These are phyloP conservation scores for Penicillium sp. DNA, from an alignment of 2,329 filamentous ascomycete genomes.

Conservation along the genomic window DNA sequence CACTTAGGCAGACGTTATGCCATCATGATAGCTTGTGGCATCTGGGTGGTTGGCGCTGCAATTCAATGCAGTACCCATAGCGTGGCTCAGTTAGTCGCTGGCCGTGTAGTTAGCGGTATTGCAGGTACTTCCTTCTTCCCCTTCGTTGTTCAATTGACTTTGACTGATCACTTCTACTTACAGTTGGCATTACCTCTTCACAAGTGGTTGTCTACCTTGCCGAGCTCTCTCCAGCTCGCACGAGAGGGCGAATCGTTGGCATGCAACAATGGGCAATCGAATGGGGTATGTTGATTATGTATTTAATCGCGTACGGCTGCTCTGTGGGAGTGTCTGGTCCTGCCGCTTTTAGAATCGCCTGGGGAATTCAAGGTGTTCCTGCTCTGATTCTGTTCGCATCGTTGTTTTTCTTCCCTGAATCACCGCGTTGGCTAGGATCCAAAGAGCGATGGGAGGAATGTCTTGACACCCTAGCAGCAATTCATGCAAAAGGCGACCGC, in stretches of 20 bases:
- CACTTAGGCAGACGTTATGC: constrained; percentile 38
- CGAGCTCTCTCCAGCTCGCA: constrained; percentile 40
- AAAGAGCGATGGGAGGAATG: constrained; percentile 56
- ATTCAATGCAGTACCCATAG: constrained; percentile 30
- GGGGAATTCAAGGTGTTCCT: constrained; percentile 61
- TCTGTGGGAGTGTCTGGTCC: constrained; percentile 32
- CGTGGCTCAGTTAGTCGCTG: constrained; percentile 41
- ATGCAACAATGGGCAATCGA: constrained; percentile 45
- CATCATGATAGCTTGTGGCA: constrained; percentile 32
- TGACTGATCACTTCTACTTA: constrained; percentile 19
- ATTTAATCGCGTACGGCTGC: constrained; percentile 39
- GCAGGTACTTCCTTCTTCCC: constrained; percentile 16
- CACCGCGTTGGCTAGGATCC: constrained; percentile 58
- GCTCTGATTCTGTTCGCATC: constrained; percentile 54
- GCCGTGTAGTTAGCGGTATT: constrained; percentile 45
- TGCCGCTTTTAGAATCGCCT: constrained; percentile 56
- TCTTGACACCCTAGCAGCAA: constrained; percentile 50
- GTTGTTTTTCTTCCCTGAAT: constrained; percentile 57
- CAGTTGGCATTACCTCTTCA: constrained; percentile 42
- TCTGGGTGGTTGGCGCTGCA: constrained; percentile 34
- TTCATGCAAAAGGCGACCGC: constrained; percentile 55
- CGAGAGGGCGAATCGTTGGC: constrained; percentile 40
- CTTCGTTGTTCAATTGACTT: not conserved
- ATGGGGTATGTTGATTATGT: constrained; percentile 45
- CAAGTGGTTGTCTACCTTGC: constrained; percentile 44